These are phyloP conservation scores for Phellinidium pouzarii DNA, from an alignment of 1,284 basidiomycete species.

Conservation along the genomic window DNA sequence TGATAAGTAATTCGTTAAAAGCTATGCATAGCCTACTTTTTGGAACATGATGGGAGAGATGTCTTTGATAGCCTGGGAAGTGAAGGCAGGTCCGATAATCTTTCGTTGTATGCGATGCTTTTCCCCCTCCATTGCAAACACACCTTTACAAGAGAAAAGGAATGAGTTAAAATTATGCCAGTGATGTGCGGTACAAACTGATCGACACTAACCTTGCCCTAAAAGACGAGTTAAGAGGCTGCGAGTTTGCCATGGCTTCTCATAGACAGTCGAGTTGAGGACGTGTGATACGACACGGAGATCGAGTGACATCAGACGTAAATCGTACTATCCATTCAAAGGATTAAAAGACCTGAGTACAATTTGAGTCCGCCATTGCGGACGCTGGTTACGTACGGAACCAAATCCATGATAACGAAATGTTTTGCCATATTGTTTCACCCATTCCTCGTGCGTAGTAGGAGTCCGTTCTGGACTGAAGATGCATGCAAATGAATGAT, in stretches of 20 bases:
- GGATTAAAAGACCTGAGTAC: not conserved
- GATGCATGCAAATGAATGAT: not conserved
- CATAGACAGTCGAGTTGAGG: slow-evolving; percentile 40
- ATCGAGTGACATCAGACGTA: slow-evolving; percentile 48
- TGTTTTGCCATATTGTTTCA: slow-evolving; percentile 38
- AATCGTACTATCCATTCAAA: slow-evolving; percentile 37
- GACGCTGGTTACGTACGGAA: slow-evolving; percentile 26
- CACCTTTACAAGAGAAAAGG: slow-evolving; percentile 28
- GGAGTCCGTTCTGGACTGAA: slow-evolving; percentile 33
- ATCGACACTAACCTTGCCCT: slow-evolving; percentile 33
- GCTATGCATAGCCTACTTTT: slow-evolving; percentile 27
- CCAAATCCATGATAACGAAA: slow-evolving; percentile 48
- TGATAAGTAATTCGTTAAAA: not conserved
- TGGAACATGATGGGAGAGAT: slow-evolving; percentile 39
- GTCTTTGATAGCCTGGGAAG: slow-evolving; percentile 34
- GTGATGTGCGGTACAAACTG: not conserved
- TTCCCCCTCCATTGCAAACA: slow-evolving; percentile 43
- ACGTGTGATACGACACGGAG: slow-evolving; percentile 41
- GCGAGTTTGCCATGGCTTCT: slow-evolving; percentile 52
- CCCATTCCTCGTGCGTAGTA: slow-evolving; percentile 37
- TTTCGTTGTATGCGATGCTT: slow-evolving; percentile 39
- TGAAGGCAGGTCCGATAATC: slow-evolving; percentile 44
- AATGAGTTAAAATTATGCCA: not conserved
- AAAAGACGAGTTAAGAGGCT: slow-evolving; percentile 39
- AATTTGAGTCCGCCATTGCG: not conserved